Evolutionary conservation across 768 basidiomycete species (phyloP).

Genomic region (Rubroboletus satanas): DNA sequence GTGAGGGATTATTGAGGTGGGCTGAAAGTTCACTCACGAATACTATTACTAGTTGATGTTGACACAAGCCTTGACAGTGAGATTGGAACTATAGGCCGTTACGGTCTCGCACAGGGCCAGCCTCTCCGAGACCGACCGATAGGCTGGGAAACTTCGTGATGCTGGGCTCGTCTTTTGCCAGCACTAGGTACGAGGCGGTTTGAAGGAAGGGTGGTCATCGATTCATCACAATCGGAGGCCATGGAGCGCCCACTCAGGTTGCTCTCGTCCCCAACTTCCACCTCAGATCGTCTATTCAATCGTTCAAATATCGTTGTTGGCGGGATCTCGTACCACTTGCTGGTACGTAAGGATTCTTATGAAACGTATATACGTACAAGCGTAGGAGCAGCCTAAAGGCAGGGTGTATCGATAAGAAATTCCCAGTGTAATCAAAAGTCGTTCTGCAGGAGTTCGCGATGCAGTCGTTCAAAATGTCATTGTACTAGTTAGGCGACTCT

Average conservation of each 20-base stretch:
- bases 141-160: constrained; percentile 5
- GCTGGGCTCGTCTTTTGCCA: neutral
- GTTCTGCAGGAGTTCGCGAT: too few species aligned
- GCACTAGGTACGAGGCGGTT: neutral
- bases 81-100: neutral
- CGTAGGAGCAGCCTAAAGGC: neutral
- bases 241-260: too few species aligned
- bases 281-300: too few species aligned
- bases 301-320: neutral
- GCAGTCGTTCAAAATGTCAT: too few species aligned
- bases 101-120: constrained; percentile 4
- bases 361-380: neutral
- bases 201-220: neutral
- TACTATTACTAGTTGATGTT: neutral
- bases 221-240: neutral
- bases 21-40: neutral
- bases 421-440: neutral
- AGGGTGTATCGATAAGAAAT: neutral
- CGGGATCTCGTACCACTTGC: neutral
- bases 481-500: neutral
- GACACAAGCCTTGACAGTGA: constrained; percentile 7
- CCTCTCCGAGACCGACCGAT: constrained; percentile 8
- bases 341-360: neutral
- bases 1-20: neutral
- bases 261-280: neutral